Evolutionary conservation across 1,284 basidiomycete species (phyloP).

Genomic region (Pseudozyma sp.): DNA sequence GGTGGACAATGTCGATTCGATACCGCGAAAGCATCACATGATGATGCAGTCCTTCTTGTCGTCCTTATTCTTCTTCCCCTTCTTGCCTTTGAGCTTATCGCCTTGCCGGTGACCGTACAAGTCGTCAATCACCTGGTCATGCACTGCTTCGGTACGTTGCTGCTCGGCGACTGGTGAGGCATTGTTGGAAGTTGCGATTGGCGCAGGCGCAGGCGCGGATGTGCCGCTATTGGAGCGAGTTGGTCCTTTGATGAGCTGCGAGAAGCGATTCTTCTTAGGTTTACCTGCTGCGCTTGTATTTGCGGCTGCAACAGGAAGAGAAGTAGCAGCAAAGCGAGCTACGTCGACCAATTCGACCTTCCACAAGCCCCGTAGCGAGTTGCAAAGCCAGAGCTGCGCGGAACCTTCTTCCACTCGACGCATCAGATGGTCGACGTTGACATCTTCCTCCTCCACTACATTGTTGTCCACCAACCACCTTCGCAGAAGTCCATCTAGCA

Average conservation of each 20-base stretch:
- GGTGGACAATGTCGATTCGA: no score
- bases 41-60: slow-evolving; percentile 45
- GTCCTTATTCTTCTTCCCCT: slow-evolving; percentile 23
- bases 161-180: not conserved
- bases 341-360: slow-evolving; percentile 30
- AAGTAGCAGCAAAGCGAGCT: not conserved
- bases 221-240: slow-evolving; percentile 5
- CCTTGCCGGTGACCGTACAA: slow-evolving; percentile 36
- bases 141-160: slow-evolving; percentile 10
- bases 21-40: slow-evolving; percentile 24
- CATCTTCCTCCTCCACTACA: slow-evolving; percentile 32
- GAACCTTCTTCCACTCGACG: slow-evolving; percentile 8
- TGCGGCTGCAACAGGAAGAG: not conserved
- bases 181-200: not conserved
- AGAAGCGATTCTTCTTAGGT: slow-evolving; percentile 36
- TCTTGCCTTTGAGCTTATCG: slow-evolving; percentile 15
- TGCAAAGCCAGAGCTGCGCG: slow-evolving; percentile 45
- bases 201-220: not conserved
- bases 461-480: slow-evolving; percentile 38
- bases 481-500: slow-evolving; percentile 46
- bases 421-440: slow-evolving; percentile 25
- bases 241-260: slow-evolving; percentile 18
- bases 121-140: slow-evolving; percentile 34
- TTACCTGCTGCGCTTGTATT: not conserved
- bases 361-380: slow-evolving; percentile 46